phyloP scores from a whole-genome alignment of 2,329 filamentous ascomycete species.

The Westerdykella aurantiaca region DNA sequence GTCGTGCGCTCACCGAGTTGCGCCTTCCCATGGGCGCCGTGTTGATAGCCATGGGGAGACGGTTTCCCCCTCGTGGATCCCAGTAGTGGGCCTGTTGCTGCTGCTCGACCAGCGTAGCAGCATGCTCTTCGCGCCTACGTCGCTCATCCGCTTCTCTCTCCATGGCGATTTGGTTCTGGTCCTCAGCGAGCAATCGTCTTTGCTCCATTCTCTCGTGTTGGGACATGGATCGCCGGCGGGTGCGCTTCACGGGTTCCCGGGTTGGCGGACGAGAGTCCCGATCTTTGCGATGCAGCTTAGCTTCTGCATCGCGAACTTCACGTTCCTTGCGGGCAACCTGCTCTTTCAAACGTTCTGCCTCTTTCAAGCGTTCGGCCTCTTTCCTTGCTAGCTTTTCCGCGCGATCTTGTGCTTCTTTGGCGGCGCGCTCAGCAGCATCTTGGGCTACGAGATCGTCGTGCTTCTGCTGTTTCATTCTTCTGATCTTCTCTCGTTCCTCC shows the following conservation, averaged over 20 bases:
- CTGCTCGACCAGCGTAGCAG: constrained; percentile 13
- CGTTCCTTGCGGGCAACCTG: constrained; percentile 7
- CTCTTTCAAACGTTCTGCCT: not conserved
- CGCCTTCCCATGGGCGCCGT: constrained; percentile 9
- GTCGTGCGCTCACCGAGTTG: constrained; percentile 12
- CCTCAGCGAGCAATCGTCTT: constrained; percentile 16
- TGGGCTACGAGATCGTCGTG: constrained; percentile 1
- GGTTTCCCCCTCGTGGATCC: constrained; percentile 16
- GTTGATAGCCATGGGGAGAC: constrained; percentile 5
- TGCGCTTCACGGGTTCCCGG: constrained; percentile 10
- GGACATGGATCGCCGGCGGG: constrained; percentile 18
- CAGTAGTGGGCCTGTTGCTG: constrained; percentile 21
- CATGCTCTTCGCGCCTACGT: constrained; percentile 22
- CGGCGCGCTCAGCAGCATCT: constrained; percentile 8
- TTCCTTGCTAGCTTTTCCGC: constrained; percentile 7
- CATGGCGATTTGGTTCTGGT: constrained; percentile 15
- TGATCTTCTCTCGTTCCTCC: constrained; percentile 5
- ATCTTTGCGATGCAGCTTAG: not conserved
- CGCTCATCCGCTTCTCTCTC: constrained; percentile 20
- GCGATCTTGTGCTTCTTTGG: constrained; percentile 4
- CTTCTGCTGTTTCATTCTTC: constrained; percentile 3
- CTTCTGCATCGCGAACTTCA: constrained; percentile 8
- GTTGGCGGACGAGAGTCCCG: constrained; percentile 9
- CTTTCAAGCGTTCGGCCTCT: constrained; percentile 3
- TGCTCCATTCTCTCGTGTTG: constrained; percentile 13